Base-by-base conservation (phyloP, 73 alveolate species). In the Tetrahymena malaccensis region DNA sequence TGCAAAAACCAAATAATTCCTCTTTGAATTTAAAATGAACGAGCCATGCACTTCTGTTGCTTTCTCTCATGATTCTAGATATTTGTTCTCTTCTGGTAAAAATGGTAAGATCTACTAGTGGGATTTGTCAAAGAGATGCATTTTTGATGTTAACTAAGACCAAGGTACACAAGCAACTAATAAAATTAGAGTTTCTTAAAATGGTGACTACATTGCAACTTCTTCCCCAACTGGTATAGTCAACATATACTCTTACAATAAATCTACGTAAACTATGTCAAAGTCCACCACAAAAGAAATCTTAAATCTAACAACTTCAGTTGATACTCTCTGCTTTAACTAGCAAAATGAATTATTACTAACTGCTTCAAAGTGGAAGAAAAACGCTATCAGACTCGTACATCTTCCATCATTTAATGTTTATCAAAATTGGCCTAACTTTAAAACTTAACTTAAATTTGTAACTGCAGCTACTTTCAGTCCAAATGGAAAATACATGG, bases 381-480 rank as follows among this genome's bases (percentile, higher is more conserved):
- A 95, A 33, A 85, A 89, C 38, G 97, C 97, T 12, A 34, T 95
- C 34, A 95, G 94, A 89, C 35, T 95, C 55, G 94, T 95, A 0
- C 97, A 95, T 89, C 94, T 95, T 1, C 95, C 93, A 55, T 31
- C 97, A 27, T 34, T 95, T 12, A 95, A 94, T 22, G 97, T 95
- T 27, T 95, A 85, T 95, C 95, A 95, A 89, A 95, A 95, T 85
- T 95, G 97, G 97, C 97, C 97, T 38, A 89, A 93, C 33, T 25
- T 17, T 7, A 85, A 55, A 55, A 89, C 95, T 43, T 27, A 33
- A 35, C 85, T 95, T 31, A 95, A 95, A 70, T 70, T 70, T 22
- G 8, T 70, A n/a, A 70, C 89, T 70, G 89, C 89, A 22, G 89
- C 89, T 27, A 25, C 89, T 27, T 70, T 70, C 89, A 70, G 89